phyloP scores from a whole-genome alignment of 1,284 basidiomycete genomes.

The Spongispora temasekensis region DNA sequence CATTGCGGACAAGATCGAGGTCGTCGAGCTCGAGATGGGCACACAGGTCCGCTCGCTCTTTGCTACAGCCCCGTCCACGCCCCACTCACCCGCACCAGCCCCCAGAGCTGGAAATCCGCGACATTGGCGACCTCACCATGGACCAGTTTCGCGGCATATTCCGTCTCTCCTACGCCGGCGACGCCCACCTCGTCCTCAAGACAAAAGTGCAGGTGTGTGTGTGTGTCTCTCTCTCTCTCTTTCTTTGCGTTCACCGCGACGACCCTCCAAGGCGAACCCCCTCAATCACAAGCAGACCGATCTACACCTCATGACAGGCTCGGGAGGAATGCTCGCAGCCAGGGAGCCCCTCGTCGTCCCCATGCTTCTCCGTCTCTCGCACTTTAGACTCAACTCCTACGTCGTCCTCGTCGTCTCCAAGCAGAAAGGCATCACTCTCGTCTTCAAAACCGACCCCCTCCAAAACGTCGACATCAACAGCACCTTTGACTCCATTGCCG shows the following conservation, averaged over 20 bases:
- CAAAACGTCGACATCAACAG: conserved; percentile 97
- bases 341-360: conserved; percentile 94
- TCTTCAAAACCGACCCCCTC: conserved; percentile 99
- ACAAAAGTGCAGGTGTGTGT: conserved; percentile 89
- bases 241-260: neutral
- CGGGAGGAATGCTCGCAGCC: conserved; percentile 85
- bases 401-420: conserved; percentile 97
- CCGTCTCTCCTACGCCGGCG: conserved; percentile 92
- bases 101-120: conserved; percentile 95
- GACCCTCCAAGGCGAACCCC: conserved; percentile 79
- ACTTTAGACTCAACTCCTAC: conserved; percentile 92
- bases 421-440: conserved; percentile 96
- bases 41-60: conserved; percentile 67
- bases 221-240: neutral
- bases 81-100: too few relatives aligned
- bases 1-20: conserved; percentile 96
- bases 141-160: conserved; percentile 99
- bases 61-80: neutral
- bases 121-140: conserved; percentile 94
- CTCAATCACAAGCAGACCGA: conserved; percentile 88
- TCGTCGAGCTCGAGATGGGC: conserved; percentile 98
- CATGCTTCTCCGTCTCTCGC: conserved; percentile 96
- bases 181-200: conserved; percentile 93
- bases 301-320: conserved; percentile 75
- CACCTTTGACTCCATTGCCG: conserved; percentile 97